Evolutionary conservation across 2,329 filamentous ascomycete genomes (phyloP).

Genomic region (Hortaea werneckii): DNA sequence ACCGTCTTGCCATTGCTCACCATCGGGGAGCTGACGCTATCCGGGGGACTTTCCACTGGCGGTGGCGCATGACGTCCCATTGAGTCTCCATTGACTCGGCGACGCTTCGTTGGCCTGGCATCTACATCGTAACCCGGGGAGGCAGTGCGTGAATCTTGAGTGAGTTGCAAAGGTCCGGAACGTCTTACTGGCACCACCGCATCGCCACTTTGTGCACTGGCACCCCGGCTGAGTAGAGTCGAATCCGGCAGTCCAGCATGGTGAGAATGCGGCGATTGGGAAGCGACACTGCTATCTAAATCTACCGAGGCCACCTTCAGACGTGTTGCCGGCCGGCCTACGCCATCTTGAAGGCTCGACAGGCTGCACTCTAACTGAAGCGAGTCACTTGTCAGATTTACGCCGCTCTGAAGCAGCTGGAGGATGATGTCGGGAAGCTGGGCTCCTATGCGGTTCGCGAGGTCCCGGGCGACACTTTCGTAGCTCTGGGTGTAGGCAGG

Average conservation of each 20-base stretch:
- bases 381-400: conserved; percentile 1
- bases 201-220: not conserved
- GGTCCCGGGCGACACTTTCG: not conserved
- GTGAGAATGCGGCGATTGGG: not conserved
- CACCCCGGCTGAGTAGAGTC: not conserved
- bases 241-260: too few species aligned
- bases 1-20: conserved; percentile 11
- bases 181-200: not conserved
- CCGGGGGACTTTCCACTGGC: not conserved
- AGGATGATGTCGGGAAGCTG: conserved; percentile 3
- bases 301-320: conserved; percentile 4
- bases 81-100: conserved; percentile 23
- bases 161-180: not conserved
- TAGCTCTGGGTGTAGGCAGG: not conserved
- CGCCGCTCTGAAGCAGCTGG: conserved; percentile 4
- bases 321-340: not conserved
- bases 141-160: not conserved
- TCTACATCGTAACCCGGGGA: conserved; percentile 1
- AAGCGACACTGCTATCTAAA: not conserved
- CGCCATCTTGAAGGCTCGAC: not conserved
- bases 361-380: conserved; percentile 10
- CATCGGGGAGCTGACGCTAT: conserved; percentile 9
- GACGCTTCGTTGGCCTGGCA: conserved; percentile 32
- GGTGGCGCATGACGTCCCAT: too few species aligned
- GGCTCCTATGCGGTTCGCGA: not conserved